Evolutionary conservation across 208 protist species (phyloP).

Genomic region (Plasmodiophora brassicae): DNA sequence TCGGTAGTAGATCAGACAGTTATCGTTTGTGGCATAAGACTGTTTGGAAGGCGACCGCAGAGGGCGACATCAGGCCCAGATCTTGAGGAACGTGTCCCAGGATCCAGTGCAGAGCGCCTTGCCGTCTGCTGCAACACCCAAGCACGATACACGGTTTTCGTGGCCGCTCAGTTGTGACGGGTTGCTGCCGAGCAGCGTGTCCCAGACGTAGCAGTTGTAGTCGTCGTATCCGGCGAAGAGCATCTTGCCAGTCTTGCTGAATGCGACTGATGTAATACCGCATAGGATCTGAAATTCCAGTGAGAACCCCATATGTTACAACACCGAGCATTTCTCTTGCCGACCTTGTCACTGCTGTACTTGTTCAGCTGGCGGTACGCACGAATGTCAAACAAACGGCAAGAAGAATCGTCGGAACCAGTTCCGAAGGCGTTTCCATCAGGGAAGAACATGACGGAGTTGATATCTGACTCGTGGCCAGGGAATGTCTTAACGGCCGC

Average conservation of each 20-base stretch:
- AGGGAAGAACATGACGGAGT: slow-evolving; percentile 73
- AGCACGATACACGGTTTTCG: slow-evolving; percentile 72
- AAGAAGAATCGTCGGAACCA: slow-evolving; percentile 74
- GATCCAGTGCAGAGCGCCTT: slow-evolving; percentile 73
- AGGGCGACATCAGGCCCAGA: too few relatives aligned
- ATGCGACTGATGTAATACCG: slow-evolving; percentile 74
- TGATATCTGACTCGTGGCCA: slow-evolving; percentile 78
- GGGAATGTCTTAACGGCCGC: slow-evolving; percentile 70
- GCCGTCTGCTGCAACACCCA: slow-evolving; percentile 70
- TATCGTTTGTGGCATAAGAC: too few relatives aligned
- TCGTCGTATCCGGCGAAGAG: slow-evolving; percentile 78
- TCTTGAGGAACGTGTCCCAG: slow-evolving; percentile 72
- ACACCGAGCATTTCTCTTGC: too few relatives aligned
- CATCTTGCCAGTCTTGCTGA: slow-evolving; percentile 61
- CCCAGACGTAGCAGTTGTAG: slow-evolving; percentile 75
- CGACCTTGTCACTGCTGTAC: slow-evolving; percentile 68
- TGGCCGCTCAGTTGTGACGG: slow-evolving; percentile 65
- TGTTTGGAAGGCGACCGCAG: too few relatives aligned
- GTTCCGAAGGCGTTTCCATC: slow-evolving; percentile 59
- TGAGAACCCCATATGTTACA: too few relatives aligned
- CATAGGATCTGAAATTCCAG: too few relatives aligned
- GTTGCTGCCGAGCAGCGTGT: slow-evolving; percentile 69
- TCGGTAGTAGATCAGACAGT: too few relatives aligned
- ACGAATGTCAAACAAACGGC: slow-evolving; percentile 76
- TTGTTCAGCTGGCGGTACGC: slow-evolving; percentile 67